Conservation (phyloP, 768 basidiomycete genomes). For the Boletellus emodensis region DNA sequence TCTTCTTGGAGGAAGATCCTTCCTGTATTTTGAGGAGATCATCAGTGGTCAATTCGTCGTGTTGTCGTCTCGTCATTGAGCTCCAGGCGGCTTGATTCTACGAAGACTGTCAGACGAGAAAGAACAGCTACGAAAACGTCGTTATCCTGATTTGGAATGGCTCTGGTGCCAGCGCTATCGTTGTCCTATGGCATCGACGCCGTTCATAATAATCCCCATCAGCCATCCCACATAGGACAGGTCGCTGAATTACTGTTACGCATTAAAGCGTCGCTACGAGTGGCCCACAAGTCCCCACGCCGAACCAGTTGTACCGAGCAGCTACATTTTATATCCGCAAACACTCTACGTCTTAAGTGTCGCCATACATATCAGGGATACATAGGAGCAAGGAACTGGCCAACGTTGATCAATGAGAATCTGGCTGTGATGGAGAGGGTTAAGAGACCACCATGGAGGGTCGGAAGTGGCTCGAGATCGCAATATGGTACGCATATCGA, state of each 20-base stretch:
- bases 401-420: background rate
- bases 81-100: background rate
- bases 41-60: constrained; percentile 36
- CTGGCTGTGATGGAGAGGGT: background rate
- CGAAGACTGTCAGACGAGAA: background rate
- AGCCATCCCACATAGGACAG: no score
- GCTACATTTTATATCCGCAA: no score
- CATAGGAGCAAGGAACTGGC: background rate
- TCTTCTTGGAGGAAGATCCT: constrained; percentile 37
- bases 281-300: no score
- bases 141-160: no score
- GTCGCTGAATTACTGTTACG: no score
- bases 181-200: no score
- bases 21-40: constrained; percentile 48
- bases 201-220: no score
- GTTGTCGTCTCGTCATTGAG: constrained; percentile 16
- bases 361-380: background rate
- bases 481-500: background rate
- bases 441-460: background rate
- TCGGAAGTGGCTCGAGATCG: constrained; percentile 2
- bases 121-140: background rate
- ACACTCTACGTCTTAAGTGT: background rate
- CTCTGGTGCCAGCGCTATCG: no score
- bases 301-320: no score
- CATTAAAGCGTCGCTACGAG: no score